Conservation (phyloP, 345 rosid genomes). For the Anacardium occidentale region DNA sequence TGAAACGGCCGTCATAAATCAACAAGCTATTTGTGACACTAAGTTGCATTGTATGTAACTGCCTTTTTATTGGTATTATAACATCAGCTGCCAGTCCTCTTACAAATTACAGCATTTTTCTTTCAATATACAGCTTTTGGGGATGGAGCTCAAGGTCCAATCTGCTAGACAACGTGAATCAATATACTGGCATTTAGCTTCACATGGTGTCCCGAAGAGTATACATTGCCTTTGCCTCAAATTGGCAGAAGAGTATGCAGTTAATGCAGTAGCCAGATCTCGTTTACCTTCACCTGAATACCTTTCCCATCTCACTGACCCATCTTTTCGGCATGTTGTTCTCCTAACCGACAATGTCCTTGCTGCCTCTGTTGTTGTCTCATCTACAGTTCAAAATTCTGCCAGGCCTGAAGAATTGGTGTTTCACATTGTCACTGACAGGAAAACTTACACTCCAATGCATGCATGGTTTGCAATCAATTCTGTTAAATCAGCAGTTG, state of each 20-base stretch:
- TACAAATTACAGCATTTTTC: conserved; percentile 4
- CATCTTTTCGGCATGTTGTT: conserved; percentile 70
- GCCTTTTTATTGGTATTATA: neutral
- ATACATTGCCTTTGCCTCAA: conserved; percentile 80
- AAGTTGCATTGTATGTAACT: neutral
- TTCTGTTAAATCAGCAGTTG: conserved; percentile 58
- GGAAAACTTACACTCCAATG: conserved; percentile 89
- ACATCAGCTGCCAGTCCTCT: neutral
- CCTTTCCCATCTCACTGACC: conserved; percentile 62
- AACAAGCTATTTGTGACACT: neutral
- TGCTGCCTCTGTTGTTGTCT: conserved; percentile 85
- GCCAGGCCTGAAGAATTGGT: conserved; percentile 67
- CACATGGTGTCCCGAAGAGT: conserved; percentile 83
- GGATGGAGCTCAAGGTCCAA: conserved; percentile 74
- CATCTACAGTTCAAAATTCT: conserved; percentile 65
- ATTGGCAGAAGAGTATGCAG: conserved; percentile 85
- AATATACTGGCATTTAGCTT: conserved; percentile 86
- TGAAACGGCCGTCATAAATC: neutral
- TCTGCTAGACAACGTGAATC: conserved; percentile 74
- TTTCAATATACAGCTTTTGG: conserved; percentile 49
- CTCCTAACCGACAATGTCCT: conserved; percentile 83
- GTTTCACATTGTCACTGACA: conserved; percentile 85
- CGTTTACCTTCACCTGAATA: conserved; percentile 80
- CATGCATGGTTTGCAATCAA: conserved; percentile 93
- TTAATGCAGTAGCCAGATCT: conserved; percentile 72